A percentile compares a stretch with the other conserved stretches of the same genome.
Evolutionary conservation across 2,329 filamentous ascomycete genomes (phyloP).

Genomic region (Geoglossum cookeanum): DNA sequence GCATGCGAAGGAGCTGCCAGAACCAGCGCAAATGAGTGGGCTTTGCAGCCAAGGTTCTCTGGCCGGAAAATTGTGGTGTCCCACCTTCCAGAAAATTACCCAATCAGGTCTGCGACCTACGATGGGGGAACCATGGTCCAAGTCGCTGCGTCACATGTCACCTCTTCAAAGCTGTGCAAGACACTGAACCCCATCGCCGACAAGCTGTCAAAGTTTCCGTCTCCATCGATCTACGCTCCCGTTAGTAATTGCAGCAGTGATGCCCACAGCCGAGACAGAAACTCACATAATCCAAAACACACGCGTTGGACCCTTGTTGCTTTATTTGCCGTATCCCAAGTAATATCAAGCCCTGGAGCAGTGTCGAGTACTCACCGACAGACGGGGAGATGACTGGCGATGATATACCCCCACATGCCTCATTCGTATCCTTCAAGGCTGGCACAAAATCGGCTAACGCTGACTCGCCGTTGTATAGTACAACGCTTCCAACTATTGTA

Average conservation of each 20-base stretch:
- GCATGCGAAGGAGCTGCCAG: background rate
- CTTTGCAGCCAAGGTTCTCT: too few relatives aligned
- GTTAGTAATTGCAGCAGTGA: conserved; percentile 1
- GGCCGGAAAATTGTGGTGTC: background rate
- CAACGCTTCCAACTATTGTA: conserved; percentile 55
- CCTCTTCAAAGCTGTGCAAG: conserved; percentile 64
- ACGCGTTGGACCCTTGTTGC: conserved; percentile 51
- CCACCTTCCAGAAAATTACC: background rate
- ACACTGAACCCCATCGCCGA: conserved; percentile 64
- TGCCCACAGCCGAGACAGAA: conserved; percentile 21
- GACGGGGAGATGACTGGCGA: conserved; percentile 57
- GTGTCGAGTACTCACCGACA: conserved; percentile 45
- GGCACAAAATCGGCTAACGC: conserved; percentile 51
- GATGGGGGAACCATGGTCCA: conserved; percentile 1
- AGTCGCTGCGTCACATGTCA: conserved; percentile 42
- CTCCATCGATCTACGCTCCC: conserved; percentile 40
- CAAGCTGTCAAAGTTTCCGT: conserved; percentile 54
- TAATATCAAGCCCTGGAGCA: conserved; percentile 62
- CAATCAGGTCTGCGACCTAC: background rate
- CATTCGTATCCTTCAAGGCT: conserved; percentile 37
- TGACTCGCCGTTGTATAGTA: conserved; percentile 56
- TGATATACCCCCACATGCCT: conserved; percentile 54
- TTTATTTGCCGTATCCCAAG: conserved; percentile 72
- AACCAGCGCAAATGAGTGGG: background rate
- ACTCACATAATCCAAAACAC: conserved; percentile 59